phyloP scores from a whole-genome alignment of 805 yeast species.

The Spathaspora gorwiae region DNA sequence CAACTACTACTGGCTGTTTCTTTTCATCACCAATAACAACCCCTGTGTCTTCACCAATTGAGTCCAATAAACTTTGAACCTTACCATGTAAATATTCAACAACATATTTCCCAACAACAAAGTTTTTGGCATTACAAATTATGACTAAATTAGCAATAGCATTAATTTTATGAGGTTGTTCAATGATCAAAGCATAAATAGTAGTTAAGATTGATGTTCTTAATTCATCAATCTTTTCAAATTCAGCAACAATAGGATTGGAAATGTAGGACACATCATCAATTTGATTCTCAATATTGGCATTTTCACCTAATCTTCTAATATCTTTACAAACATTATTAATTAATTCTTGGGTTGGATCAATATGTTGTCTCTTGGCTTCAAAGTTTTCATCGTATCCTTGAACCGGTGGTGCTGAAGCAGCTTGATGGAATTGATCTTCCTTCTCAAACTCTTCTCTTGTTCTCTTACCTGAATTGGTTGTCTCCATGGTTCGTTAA shows the following conservation, averaged over 20 bases:
- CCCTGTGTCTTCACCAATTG: conserved; percentile 8
- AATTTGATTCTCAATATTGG: conserved; percentile 34
- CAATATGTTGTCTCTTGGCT: conserved; percentile 33
- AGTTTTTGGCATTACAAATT: conserved; percentile 59
- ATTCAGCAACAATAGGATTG: conserved; percentile 60
- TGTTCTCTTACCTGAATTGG: conserved; percentile 19
- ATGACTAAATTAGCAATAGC: conserved; percentile 65
- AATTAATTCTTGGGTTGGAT: conserved; percentile 38
- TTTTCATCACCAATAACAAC: conserved; percentile 9
- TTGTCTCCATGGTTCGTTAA: conserved; percentile 6
- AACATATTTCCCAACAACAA: conserved; percentile 62
- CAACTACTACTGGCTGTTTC: conserved; percentile 27
- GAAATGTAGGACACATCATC: conserved; percentile 61
- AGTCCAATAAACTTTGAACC: conserved; percentile 52
- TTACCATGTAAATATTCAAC: conserved; percentile 65
- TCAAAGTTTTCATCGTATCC: conserved; percentile 6
- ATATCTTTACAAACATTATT: conserved; percentile 43
- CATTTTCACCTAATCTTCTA: conserved; percentile 40
- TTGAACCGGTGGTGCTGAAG: neutral
- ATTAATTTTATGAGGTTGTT: conserved; percentile 88
- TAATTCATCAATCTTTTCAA: conserved; percentile 57
- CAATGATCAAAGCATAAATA: conserved; percentile 63
- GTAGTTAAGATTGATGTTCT: conserved; percentile 58
- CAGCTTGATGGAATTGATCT: conserved; percentile 4
- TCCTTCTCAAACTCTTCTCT: conserved; percentile 27